Percentiles rank a stretch among this genome's conserved stretches.
These are phyloP conservation scores for Naganishia friedmannii DNA, from an alignment of 768 basidiomycete genomes.

Conservation along the genomic window DNA sequence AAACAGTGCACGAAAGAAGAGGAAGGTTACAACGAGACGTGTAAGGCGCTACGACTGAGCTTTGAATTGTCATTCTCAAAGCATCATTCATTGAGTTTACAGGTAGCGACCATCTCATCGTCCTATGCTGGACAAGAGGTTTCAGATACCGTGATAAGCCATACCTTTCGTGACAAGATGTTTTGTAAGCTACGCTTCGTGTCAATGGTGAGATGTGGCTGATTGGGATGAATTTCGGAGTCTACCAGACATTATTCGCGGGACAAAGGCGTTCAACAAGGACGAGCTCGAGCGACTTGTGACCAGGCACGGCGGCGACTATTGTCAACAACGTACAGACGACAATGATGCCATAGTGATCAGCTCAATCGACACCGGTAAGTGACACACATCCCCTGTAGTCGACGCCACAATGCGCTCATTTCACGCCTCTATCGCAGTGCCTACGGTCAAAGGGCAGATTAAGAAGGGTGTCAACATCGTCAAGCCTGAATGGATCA, in stretches of 20 bases:
- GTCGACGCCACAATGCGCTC: background rate
- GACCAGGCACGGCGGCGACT: conserved; percentile 51
- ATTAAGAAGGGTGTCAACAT: conserved; percentile 67
- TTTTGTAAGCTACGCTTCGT: conserved; percentile 64
- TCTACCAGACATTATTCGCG: conserved; percentile 53
- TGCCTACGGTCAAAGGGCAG: conserved; percentile 66
- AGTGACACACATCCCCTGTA: too few relatives aligned
- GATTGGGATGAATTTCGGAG: background rate
- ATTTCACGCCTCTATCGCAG: background rate
- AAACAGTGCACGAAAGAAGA: conserved; percentile 25
- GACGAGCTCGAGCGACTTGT: conserved; percentile 63
- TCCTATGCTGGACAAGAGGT: conserved; percentile 64
- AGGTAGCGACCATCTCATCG: conserved; percentile 40
- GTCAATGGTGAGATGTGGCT: background rate
- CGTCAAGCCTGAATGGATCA: conserved; percentile 75
- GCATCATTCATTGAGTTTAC: conserved; percentile 27
- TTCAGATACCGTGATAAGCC: conserved; percentile 57
- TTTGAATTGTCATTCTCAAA: background rate
- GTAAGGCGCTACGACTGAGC: conserved; percentile 3
- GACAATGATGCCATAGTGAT: conserved; percentile 15
- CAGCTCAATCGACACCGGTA: conserved; percentile 20
- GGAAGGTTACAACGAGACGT: conserved; percentile 15
- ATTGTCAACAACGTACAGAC: conserved; percentile 38
- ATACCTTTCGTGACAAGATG: conserved; percentile 69
- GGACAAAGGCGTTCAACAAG: conserved; percentile 69